Evolutionary conservation across 2,329 filamentous ascomycete genomes (phyloP), one percentile per base, ranked within the genome.

Genomic region (Neospermospora avenae): DNA sequence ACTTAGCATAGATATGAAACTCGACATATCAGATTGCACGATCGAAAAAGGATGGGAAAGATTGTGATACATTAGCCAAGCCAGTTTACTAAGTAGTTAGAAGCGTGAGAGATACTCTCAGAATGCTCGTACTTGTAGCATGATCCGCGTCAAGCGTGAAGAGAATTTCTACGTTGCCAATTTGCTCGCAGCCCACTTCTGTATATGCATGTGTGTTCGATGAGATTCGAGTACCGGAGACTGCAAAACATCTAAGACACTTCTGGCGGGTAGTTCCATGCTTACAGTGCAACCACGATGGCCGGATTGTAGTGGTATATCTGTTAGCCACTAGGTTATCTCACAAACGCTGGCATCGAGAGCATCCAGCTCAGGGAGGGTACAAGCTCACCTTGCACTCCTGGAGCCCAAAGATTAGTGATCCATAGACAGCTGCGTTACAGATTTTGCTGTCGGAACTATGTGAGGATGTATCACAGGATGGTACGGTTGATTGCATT

Each of bases 381-480:
- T 52, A 58, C 0, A 60, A 22, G 8, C 6, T 16, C 5, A n/a
- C 3, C 7, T 31, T 18, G 13, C 35, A 13, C 13, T 24, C 14
- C 25, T 34, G 22, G 14, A 63, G 49, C n/a, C 31, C 55, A 22
- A 34, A 42, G 28, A 44, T 18, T 8, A 60, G 18, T 1, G 55
- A 56, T 34, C 61, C 55, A 44, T 58, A 59, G 4, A 57, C 11
- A 22, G 57, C 31, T 18, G 55, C 49, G 53, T 58, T 55, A 18
- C 61, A 63, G 34, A 34, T 48, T 16, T 57, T 31, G n/a, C 31
- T 18, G 4, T 55, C 20, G 6, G 18, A 25, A 10, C 14, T 8
- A 37, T 22, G 7, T 1, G 5, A 31, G 18, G n/a, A n/a, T n/a
- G n/a, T n/a, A n/a, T n/a, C 52, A 55, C 20, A 34, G 13, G 6